A percentile compares a stretch with the other conserved stretches of the same genome.
phyloP scores from a whole-genome alignment of 306 rosid species.

The Quercus glauca region DNA sequence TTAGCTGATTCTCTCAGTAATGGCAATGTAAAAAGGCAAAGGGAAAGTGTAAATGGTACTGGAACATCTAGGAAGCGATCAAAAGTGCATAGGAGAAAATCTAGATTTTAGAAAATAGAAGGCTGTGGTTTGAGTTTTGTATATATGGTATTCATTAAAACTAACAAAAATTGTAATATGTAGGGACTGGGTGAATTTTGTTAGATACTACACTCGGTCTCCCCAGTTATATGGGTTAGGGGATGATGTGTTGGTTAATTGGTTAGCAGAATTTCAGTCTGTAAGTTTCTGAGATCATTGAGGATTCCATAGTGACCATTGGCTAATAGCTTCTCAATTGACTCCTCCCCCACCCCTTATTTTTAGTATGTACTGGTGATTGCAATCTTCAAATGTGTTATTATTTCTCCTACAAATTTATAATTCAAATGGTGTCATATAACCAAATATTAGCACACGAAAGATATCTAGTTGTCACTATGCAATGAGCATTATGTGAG shows the following conservation, averaged over 20 bases:
- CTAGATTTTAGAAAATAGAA: constrained; percentile 33
- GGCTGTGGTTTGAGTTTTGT: constrained; percentile 36
- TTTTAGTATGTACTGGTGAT: not conserved
- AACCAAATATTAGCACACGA: not conserved
- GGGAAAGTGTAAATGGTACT: constrained; percentile 36
- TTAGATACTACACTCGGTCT: constrained; percentile 67
- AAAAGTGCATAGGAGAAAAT: constrained; percentile 50
- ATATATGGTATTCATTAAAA: constrained; percentile 32
- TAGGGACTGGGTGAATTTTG: constrained; percentile 90
- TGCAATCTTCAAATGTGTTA: no score
- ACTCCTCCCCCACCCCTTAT: no score
- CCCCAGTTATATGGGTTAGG: constrained; percentile 8
- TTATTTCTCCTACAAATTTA: no score
- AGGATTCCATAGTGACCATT: not conserved
- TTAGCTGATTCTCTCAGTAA: constrained; percentile 46
- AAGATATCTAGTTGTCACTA: no score
- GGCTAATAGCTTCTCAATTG: not conserved
- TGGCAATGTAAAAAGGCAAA: constrained; percentile 50
- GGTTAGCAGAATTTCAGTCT: not conserved
- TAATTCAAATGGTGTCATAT: not conserved
- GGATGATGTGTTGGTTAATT: not conserved
- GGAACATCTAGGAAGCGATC: constrained; percentile 77
- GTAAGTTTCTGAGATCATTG: not conserved
- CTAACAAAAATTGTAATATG: constrained; percentile 14
- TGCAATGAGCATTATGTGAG: no score